Base-by-base conservation (phyloP, 164 flowering plant species). In the Nymphaea thermarum region DNA sequence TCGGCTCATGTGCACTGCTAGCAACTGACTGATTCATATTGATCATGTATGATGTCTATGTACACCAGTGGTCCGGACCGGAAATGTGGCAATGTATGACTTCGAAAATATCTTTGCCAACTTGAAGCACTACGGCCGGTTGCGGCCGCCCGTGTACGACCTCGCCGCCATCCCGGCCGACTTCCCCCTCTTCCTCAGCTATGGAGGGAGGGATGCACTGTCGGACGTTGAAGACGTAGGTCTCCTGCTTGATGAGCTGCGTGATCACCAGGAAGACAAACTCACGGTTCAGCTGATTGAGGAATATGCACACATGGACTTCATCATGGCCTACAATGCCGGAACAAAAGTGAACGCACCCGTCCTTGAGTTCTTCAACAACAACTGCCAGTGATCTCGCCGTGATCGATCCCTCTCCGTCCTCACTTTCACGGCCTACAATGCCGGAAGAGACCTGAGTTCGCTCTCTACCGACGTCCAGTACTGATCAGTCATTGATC, bases 261-360 rank as follows among this genome's bases (percentile, higher is more conserved):
- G 87, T 79, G 71, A 77, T 45, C 95, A 89, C 6, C 82, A 89
- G 16, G 84, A 65, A 41, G 85, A 81, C 77, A 85, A 83, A 75
- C 81, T 86, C 45, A 64, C 71, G 0, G 76, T 82, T 57, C 88
- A 84, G 68, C 85, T 72, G 75, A 74, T 86, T 65, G 67, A 84
- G 76, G 80, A 82, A 17, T 89, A 75, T 66, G 90, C 82, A 60
- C 95, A 89, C 68, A 85, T 84, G 0, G 95, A 86, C 75, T 86
- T 80, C 73, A 75, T 88, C 7, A 84, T 88, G 87, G 95, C 11
- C 2, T 47, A 47, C 55, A 47, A 47, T 47, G 55, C 55, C 7
- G 55, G 55, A 47, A 12, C 7, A 12, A 7, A 47, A 47, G 11
- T 47, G 11, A 47, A 47, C 5, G 12, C 3, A 12, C 55, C 55